These are phyloP conservation scores for Somion occarium DNA, from an alignment of 1,284 basidiomycete genomes.

Conservation along the genomic window DNA sequence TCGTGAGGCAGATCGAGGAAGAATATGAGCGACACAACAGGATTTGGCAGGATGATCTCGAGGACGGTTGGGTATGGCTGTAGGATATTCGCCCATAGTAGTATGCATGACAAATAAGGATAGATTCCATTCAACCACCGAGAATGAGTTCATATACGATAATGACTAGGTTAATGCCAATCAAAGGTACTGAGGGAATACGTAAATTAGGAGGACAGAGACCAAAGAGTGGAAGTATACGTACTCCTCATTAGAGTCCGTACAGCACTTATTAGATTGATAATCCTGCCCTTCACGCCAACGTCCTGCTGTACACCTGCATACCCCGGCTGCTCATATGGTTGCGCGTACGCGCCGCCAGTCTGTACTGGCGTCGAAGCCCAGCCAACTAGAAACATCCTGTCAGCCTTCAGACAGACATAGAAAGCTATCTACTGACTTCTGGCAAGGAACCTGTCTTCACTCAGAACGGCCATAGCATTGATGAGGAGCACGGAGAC, in stretches of 20 bases:
- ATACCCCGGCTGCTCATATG: slow-evolving; percentile 63
- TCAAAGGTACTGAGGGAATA: slow-evolving; percentile 73
- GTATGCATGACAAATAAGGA: background rate
- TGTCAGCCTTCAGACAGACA: slow-evolving; percentile 10
- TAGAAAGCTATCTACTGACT: slow-evolving; percentile 51
- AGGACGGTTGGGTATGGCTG: background rate
- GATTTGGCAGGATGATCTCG: slow-evolving; percentile 9
- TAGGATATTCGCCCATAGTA: background rate
- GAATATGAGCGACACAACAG: slow-evolving; percentile 66
- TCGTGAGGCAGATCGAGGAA: slow-evolving; percentile 72
- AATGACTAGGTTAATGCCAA: slow-evolving; percentile 76
- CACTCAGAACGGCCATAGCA: slow-evolving; percentile 89
- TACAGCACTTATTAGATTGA: slow-evolving; percentile 92
- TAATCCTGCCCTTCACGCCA: slow-evolving; percentile 79
- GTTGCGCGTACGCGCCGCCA: slow-evolving; percentile 57
- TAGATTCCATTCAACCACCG: slow-evolving; percentile 34
- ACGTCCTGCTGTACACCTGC: slow-evolving; percentile 51
- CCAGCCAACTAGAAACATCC: slow-evolving; percentile 79
- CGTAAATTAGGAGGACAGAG: background rate
- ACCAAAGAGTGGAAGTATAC: slow-evolving; percentile 24
- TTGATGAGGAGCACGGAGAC: slow-evolving; percentile 83
- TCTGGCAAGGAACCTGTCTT: slow-evolving; percentile 90
- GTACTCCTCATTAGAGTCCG: slow-evolving; percentile 93
- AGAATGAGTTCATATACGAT: slow-evolving; percentile 79
- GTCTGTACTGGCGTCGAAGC: slow-evolving; percentile 63